A percentile compares a stretch with the other conserved stretches of the same genome.
Evolutionary conservation across 768 basidiomycete species (phyloP).

Genomic region (Lactarius evosmus): DNA sequence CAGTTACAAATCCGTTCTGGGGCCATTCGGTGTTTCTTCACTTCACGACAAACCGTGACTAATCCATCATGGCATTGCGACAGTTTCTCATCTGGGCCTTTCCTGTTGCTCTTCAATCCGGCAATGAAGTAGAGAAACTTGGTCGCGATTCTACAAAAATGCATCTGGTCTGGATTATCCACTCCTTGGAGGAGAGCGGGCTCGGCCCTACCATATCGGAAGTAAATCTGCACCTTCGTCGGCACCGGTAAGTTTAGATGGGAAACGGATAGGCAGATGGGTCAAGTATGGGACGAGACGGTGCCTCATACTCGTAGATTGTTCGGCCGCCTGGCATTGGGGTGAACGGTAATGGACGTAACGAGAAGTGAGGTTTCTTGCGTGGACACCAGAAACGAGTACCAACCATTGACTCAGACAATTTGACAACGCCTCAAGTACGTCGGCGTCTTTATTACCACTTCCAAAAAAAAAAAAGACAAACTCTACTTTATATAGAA

Average conservation of each 20-base stretch:
- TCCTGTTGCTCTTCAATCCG: background rate
- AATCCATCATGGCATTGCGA: background rate
- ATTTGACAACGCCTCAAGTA: background rate
- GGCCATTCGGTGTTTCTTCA: too few species aligned
- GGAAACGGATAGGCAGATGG: background rate
- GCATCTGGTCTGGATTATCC: background rate
- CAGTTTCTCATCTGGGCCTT: background rate
- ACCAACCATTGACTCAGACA: background rate
- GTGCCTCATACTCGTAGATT: constrained; percentile 11
- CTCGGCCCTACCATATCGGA: background rate
- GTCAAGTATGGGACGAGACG: background rate
- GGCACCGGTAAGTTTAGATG: constrained; percentile 4
- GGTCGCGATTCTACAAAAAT: background rate
- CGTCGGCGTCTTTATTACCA: background rate
- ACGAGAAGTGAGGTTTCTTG: background rate
- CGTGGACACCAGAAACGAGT: background rate
- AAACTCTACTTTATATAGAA: background rate
- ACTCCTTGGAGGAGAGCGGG: background rate
- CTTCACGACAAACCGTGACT: background rate
- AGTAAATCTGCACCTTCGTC: constrained; percentile 7
- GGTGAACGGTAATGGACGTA: background rate
- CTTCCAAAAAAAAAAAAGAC: background rate
- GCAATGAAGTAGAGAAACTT: background rate
- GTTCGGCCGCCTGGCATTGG: background rate
- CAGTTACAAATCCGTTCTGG: background rate